A percentile compares a stretch with the other conserved stretches of the same genome.
Conservation (phyloP, 2,329 filamentous ascomycete genomes). For the Botrytis pseudocinerea region DNA sequence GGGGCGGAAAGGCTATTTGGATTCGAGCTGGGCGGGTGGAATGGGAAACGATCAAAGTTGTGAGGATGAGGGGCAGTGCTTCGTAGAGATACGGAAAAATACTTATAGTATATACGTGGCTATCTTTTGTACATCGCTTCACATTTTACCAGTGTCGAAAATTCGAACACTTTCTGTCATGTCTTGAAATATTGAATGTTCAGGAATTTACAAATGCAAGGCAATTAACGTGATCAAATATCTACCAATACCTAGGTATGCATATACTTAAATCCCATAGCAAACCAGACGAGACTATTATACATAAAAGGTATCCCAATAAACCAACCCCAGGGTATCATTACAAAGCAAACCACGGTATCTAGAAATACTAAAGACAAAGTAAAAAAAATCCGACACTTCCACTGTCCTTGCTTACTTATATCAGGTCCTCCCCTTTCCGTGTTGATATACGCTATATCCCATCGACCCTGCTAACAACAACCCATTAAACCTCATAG, state of each 20-base stretch:
- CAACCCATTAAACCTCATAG: slow-evolving; percentile 55
- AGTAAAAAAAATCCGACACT: neutral
- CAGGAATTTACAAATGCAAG: neutral
- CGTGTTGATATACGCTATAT: neutral
- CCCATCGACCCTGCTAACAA: neutral
- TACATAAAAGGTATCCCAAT: neutral
- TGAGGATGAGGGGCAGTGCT: neutral
- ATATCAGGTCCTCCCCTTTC: neutral
- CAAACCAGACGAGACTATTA: neutral
- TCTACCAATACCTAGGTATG: neutral
- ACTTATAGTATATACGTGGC: neutral
- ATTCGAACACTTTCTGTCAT: neutral
- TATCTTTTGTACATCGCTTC: neutral
- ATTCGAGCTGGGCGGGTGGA: neutral
- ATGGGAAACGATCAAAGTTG: neutral
- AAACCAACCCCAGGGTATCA: slow-evolving; percentile 16
- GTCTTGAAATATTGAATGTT: neutral
- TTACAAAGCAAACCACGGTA: slow-evolving; percentile 8
- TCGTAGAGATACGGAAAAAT: neutral
- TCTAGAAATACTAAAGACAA: neutral
- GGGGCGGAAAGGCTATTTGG: neutral
- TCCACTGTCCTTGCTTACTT: neutral
- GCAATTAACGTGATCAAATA: neutral
- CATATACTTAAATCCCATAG: neutral
- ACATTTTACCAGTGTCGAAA: neutral